phyloP scores from a whole-genome alignment of 2,329 filamentous ascomycete species.

The Karstenula rhodostoma region DNA sequence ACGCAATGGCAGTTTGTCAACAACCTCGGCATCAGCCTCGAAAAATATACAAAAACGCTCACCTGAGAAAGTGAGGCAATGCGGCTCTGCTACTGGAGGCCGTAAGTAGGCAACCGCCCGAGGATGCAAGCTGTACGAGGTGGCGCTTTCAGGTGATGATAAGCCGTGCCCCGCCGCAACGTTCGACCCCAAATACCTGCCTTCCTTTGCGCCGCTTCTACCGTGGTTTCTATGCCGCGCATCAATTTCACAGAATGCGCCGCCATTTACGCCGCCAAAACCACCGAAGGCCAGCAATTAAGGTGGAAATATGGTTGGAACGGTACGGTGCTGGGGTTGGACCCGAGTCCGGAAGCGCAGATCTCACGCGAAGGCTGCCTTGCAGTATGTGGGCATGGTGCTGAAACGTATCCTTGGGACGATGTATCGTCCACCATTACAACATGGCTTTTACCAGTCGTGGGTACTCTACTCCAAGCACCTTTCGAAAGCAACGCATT shows the following conservation, averaged over 20 bases:
- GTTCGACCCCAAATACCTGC: not conserved
- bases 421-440: constrained; percentile 46
- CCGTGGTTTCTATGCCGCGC: constrained; percentile 12
- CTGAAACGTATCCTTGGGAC: constrained; percentile 45
- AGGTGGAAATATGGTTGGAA: constrained; percentile 29
- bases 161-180: constrained; percentile 7
- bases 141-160: constrained; percentile 7
- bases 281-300: constrained; percentile 12
- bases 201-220: not conserved
- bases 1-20: constrained; percentile 61
- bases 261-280: constrained; percentile 14
- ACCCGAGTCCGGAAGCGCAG: constrained; percentile 27
- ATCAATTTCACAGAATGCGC: constrained; percentile 21
- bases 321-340: constrained; percentile 26
- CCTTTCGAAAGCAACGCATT: constrained; percentile 53
- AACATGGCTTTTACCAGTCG: constrained; percentile 52
- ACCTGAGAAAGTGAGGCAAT: constrained; percentile 9
- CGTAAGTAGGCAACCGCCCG: constrained; percentile 2
- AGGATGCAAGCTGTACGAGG: constrained; percentile 2
- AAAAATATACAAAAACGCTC: constrained; percentile 31
- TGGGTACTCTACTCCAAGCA: constrained; percentile 51
- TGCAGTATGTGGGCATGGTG: constrained; percentile 43
- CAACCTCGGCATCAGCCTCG: constrained; percentile 53
- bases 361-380: constrained; percentile 45
- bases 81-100: constrained; percentile 4